Base-by-base conservation (phyloP, 1,139 yeast species). In the Ogataea hybrid region DNA sequence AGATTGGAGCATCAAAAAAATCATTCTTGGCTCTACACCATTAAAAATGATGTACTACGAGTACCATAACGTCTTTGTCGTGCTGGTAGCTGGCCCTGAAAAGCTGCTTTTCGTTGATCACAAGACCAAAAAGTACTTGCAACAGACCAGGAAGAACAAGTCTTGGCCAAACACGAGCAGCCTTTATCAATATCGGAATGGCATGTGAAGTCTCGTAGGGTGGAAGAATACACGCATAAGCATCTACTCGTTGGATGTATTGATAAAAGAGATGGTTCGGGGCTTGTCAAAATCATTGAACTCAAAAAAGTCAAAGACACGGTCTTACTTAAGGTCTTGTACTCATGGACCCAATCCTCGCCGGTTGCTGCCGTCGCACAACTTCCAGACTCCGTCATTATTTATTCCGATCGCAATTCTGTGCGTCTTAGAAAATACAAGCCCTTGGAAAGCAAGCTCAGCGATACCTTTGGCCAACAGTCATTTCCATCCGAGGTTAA, bases 221-320 rank as follows among this genome's bases (percentile, higher is more conserved):
- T 38, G 20, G 45, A 35, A 16, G 41, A 34, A 6, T 48, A 47
- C 22, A 44, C 40, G 6, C 57, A 54, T 29, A 40, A 47, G 7
- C 57, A 73, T 47, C 47, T 75, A 2, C 56, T 74, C 29, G 52
- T 75, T 22, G 79, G 80, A 2, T 69, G 73, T 42, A 49, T 58
- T 3, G 40, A 47, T 2, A 50, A 43, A 1, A 42, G 33, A 4
- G 45, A 47, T 2, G 45, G 39, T 2, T 43, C 47, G 10, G 79
- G 80, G 0, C 44, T 63, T 0, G 61, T 76, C 25, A 73, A 70
- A 47, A 68, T 76, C 6, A 54, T 74, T 12, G 79, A 75, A 46
- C 46, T 76, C 8, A 49, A 58, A 3, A 57, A 59, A 27, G 25
- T 51, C 3, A 46, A 52, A 5, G 58, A 54, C 9, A 58, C 54